phyloP scores from a whole-genome alignment of 176 grass and related monocot species.

The Eremochloa ophiuroides region DNA sequence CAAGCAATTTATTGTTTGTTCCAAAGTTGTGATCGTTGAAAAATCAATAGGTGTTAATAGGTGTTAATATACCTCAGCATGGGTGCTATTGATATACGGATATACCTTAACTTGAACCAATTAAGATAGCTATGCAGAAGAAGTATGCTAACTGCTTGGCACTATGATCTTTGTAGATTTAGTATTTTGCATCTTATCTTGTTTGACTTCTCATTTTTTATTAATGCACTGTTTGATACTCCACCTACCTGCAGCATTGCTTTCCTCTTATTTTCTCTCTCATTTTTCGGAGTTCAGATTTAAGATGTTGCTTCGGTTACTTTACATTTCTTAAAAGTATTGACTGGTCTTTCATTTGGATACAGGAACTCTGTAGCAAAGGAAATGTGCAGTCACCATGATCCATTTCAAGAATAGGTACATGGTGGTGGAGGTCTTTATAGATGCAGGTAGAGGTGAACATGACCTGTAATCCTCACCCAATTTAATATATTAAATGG shows the following conservation, averaged over 20 bases:
- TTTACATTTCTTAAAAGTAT: too few species aligned
- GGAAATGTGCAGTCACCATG: slow-evolving; percentile 11
- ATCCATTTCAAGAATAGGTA: slow-evolving; percentile 95
- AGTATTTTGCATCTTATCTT: neutral
- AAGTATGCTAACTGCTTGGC: neutral
- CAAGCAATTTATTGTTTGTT: too few species aligned
- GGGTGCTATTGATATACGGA: neutral
- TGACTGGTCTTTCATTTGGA: neutral
- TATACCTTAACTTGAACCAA: neutral
- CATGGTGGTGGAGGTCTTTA: slow-evolving; percentile 74
- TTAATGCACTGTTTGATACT: neutral
- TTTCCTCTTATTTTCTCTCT: too few species aligned
- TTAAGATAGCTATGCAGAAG: slow-evolving; percentile 8
- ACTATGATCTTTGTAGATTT: neutral
- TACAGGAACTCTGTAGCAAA: neutral
- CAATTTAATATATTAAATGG: too few species aligned
- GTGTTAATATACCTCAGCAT: too few species aligned
- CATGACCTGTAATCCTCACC: too few species aligned
- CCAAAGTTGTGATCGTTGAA: too few species aligned
- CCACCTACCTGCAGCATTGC: too few species aligned
- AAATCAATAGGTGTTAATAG: too few species aligned
- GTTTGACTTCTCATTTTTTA: slow-evolving; percentile 4
- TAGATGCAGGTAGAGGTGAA: slow-evolving; percentile 32
- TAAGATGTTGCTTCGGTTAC: too few species aligned
- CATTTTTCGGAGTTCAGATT: too few species aligned